Conservation (phyloP, 1,139 yeast species). For the Pneumocystis murina region DNA sequence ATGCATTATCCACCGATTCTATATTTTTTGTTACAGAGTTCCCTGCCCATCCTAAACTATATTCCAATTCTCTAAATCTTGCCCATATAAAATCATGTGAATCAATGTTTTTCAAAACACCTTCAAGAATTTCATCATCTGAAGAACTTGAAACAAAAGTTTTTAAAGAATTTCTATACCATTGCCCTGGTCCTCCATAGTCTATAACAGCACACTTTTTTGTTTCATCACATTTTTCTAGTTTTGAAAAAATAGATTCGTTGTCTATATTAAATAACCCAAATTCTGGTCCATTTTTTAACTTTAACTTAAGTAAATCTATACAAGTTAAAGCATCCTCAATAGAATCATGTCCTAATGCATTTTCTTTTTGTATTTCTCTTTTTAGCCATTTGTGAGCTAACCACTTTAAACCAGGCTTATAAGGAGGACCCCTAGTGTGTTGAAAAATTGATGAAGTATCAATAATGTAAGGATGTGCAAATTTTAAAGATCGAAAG, state of each 20-base stretch:
- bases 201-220: conserved; percentile 23
- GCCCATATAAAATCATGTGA: conserved; percentile 37
- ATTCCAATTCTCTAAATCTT: conserved; percentile 47
- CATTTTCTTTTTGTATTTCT: conserved; percentile 43
- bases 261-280: conserved; percentile 39
- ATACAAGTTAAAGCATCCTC: conserved; percentile 77
- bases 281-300: conserved; percentile 47
- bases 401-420: conserved; percentile 61
- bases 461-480: conserved; percentile 63
- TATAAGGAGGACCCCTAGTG: conserved; percentile 61
- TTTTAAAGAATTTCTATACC: conserved; percentile 26
- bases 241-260: conserved; percentile 28
- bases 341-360: conserved; percentile 65
- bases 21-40: background rate
- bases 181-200: conserved; percentile 22
- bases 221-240: conserved; percentile 15
- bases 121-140: conserved; percentile 39
- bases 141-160: conserved; percentile 32
- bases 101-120: conserved; percentile 25
- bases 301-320: conserved; percentile 56
- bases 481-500: conserved; percentile 59
- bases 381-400: conserved; percentile 40
- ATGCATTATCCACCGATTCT: conserved; percentile 20
- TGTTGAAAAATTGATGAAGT: conserved; percentile 76
- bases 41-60: conserved; percentile 22